A percentile compares a stretch with the other conserved stretches of the same genome.
phyloP scores from a whole-genome alignment of 1,284 basidiomycete species.

The Trametes hirsuta region DNA sequence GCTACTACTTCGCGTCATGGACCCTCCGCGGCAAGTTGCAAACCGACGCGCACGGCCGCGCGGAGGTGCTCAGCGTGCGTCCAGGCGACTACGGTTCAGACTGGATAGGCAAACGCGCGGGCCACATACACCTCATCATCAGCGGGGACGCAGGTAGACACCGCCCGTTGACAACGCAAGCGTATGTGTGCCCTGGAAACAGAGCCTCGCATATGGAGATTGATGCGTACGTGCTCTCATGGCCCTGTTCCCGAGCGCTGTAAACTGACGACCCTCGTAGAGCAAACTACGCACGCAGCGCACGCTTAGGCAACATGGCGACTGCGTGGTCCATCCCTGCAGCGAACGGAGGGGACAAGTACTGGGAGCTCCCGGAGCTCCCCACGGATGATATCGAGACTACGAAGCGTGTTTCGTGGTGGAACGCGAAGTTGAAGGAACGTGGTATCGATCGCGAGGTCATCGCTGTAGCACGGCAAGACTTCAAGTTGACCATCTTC shows the following conservation, averaged over 20 bases:
- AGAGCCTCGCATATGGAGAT: constrained; percentile 15
- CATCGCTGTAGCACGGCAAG: constrained; percentile 18
- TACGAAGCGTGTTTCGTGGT: constrained; percentile 24
- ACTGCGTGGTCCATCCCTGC: constrained; percentile 25
- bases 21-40: constrained; percentile 31
- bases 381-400: constrained; percentile 18
- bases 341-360: constrained; percentile 15
- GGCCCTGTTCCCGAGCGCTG: neutral
- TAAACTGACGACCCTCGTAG: constrained; percentile 2
- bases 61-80: constrained; percentile 32
- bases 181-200: constrained; percentile 33
- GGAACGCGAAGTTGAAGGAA: constrained; percentile 31
- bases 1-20: constrained; percentile 30
- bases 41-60: constrained; percentile 31
- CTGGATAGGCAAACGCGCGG: constrained; percentile 17
- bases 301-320: constrained; percentile 25
- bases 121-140: constrained; percentile 31
- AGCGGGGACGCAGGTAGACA: constrained; percentile 13
- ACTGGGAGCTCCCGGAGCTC: constrained; percentile 27
- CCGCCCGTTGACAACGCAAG: constrained; percentile 31
- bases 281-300: constrained; percentile 22
- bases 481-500: constrained; percentile 11
- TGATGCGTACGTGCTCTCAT: constrained; percentile 29
- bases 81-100: constrained; percentile 29
- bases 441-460: constrained; percentile 19